A percentile compares a stretch with the other conserved stretches of the same genome.
Conservation (phyloP, 441 rosid species). For the Rhodomyrtus psidioides region DNA sequence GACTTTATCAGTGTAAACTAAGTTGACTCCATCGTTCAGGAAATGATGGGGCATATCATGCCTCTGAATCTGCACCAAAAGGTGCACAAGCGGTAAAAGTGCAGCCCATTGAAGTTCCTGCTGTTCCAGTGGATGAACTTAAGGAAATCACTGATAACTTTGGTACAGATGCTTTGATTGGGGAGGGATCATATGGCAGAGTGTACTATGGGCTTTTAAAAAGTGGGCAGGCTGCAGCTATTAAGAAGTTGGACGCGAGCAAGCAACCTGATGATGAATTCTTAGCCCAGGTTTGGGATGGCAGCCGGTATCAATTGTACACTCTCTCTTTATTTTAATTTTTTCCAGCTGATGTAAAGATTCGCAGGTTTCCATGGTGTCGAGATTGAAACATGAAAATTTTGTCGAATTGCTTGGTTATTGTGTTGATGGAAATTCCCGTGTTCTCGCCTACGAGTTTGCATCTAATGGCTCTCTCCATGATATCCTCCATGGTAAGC, state of each 20-base stretch:
- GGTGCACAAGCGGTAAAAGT: conserved; percentile 57
- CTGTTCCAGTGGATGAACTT: conserved; percentile 37
- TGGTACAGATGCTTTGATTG: conserved; percentile 53
- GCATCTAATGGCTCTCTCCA: conserved; percentile 73
- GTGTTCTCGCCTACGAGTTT: conserved; percentile 57
- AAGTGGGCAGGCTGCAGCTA: conserved; percentile 41
- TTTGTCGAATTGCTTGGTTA: conserved; percentile 65
- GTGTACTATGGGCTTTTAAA: conserved; percentile 47
- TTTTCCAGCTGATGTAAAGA: background rate
- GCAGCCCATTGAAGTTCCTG: conserved; percentile 90
- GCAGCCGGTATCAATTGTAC: background rate
- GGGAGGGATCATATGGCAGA: conserved; percentile 69
- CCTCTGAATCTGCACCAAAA: conserved; percentile 58
- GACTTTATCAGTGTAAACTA: background rate
- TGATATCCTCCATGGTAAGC: conserved; percentile 62
- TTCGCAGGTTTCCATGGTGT: conserved; percentile 65
- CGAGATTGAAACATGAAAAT: conserved; percentile 59
- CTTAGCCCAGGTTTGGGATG: conserved; percentile 51
- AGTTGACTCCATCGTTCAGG: conserved; percentile 31
- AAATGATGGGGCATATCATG: conserved; percentile 41
- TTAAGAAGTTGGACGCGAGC: conserved; percentile 61
- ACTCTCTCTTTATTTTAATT: background rate
- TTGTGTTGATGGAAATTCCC: conserved; percentile 53
- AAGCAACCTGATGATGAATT: conserved; percentile 73
- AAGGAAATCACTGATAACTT: conserved; percentile 61